These are phyloP conservation scores for Limonium bicolor DNA, from an alignment of 148 eudicot species.

Conservation along the genomic window DNA sequence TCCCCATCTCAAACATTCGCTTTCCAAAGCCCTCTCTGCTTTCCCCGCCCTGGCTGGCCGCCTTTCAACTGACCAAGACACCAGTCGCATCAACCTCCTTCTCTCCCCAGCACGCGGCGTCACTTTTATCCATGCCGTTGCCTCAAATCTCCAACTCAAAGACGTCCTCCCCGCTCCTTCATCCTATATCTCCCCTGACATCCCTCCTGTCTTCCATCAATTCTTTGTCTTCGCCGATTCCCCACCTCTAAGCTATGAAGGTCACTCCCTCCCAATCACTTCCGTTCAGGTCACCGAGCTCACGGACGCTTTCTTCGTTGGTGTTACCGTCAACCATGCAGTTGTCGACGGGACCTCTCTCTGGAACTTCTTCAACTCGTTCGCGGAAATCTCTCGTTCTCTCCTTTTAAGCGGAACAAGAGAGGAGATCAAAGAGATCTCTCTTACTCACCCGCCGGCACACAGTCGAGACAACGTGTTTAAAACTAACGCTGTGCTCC, in stretches of 20 bases:
- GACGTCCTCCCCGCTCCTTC: slow-evolving; percentile 10
- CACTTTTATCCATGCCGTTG: slow-evolving; percentile 24
- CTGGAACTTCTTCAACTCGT: slow-evolving; percentile 36
- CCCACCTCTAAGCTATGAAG: slow-evolving; percentile 18
- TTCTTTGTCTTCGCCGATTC: slow-evolving; percentile 17
- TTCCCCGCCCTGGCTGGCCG: slow-evolving; percentile 80
- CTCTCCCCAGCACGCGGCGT: slow-evolving; percentile 50
- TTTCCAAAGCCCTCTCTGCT: slow-evolving; percentile 30
- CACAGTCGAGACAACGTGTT: slow-evolving; percentile 14
- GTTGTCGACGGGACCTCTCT: slow-evolving; percentile 43
- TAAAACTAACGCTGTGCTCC: slow-evolving; percentile 14
- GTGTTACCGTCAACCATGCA: slow-evolving; percentile 36
- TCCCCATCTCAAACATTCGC: slow-evolving; percentile 18
- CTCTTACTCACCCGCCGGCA: slow-evolving; percentile 12
- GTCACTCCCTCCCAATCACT: slow-evolving; percentile 26
- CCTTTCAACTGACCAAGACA: slow-evolving; percentile 18
- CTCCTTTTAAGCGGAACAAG: too few species aligned
- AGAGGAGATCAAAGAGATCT: not conserved
- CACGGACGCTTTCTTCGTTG: slow-evolving; percentile 41
- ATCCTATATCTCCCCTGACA: slow-evolving; percentile 2
- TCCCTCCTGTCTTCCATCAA: slow-evolving; percentile 9
- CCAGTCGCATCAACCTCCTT: slow-evolving; percentile 33
- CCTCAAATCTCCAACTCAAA: not conserved
- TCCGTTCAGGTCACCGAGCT: slow-evolving; percentile 53
- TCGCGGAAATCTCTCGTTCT: slow-evolving; percentile 27